Base-by-base conservation (phyloP, 2,329 filamentous ascomycete genomes). In the Blastomyces emzantsi region DNA sequence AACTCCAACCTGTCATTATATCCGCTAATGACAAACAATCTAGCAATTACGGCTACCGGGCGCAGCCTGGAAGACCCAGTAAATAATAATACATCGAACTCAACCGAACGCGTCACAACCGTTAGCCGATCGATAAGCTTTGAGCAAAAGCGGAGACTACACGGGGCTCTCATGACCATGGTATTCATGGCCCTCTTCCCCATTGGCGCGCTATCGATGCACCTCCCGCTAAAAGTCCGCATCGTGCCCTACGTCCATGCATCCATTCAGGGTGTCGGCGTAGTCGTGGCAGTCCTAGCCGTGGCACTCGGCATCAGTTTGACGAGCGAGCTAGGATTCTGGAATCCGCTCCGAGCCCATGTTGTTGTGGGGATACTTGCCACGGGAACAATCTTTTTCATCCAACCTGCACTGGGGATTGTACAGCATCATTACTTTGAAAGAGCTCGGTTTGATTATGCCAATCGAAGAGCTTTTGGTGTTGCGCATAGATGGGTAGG, bases 181-280 rank as follows among this genome's bases (percentile, higher is more conserved):
- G 25, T 60, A n/a, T 47, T 60, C 39, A 47, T 47, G 17, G 25
- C 36, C 57, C 22, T 49, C 57, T 60, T 49, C 57, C 57, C 41
- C 19, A 15, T 49, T 13, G 57, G 43, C n/a, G 41, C 39, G 39
- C 15, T 60, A 19, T 60, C 57, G 19, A 39, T 57, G 8, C 55
- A 60, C 57, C 25, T 47, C 8, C 57, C 41, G 4, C 22, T 49
- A 33, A 47, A 60, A n/a, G 28, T 60, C 25, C 22, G 39, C 15
- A 33, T 60, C 25, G 41, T 22, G 3, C 25, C 41, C 5, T 30
- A 47, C 19, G 30, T 60, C 43, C 57, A 60, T 33, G 41, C 19
- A 8, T n/a, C 41, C 4, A 45, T 60, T 13, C 57, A 60, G 22
- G n/a, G 19, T 17, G 33, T 33, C 15, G 41, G 57, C 9, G 11